Base-by-base conservation (phyloP, 2,329 filamentous ascomycete genomes). In the Diaporthe sp. region DNA sequence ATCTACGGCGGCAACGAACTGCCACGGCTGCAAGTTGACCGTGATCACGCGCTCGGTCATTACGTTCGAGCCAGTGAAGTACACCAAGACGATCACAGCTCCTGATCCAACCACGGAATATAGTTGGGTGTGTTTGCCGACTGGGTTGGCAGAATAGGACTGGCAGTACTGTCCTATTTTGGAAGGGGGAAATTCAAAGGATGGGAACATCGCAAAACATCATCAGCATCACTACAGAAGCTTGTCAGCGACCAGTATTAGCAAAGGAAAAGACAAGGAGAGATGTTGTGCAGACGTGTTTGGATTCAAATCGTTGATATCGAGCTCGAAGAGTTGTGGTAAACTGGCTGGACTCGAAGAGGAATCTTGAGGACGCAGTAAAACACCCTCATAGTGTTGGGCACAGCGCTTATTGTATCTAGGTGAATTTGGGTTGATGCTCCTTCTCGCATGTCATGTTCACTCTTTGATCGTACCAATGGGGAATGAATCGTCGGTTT, bases 1-100 rank as follows among this genome's bases (percentile, higher is more conserved):
- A 9, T 46, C 59, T 31, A 65, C 59, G 42, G 59, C 59, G 17
- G 59, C 59, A 31, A 65, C 59, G 25, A n/a, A 65, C 12, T 65
- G 59, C 42, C 59, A 65, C 42, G 59, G 59, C 59, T 65, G 59
- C 59, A 65, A 65, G 42, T n/a, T 65, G 25, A 65, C 25, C n/a
- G 59, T 46, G 25, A 28, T 65, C 59, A 65, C 37, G 3, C 42
- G 59, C 39, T 65, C 42, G 42, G 31, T 65, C 8, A 46, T 65
- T 9, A 65, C 59, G 25, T 25, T 65, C 4, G 59, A 46, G 25
- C 59, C 59, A 46, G 59, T 46, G 15, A 65, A 31, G 25, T 46
- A 65, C 25, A 65, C 59, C 25, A 65, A 65, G 42, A 65, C 59
- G 25, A 37, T 65, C 25, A 65, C 59, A 34, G 59, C 59, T 65